Base-by-base conservation (phyloP, 1,284 basidiomycete species). In the Malassezia pachydermatis region DNA sequence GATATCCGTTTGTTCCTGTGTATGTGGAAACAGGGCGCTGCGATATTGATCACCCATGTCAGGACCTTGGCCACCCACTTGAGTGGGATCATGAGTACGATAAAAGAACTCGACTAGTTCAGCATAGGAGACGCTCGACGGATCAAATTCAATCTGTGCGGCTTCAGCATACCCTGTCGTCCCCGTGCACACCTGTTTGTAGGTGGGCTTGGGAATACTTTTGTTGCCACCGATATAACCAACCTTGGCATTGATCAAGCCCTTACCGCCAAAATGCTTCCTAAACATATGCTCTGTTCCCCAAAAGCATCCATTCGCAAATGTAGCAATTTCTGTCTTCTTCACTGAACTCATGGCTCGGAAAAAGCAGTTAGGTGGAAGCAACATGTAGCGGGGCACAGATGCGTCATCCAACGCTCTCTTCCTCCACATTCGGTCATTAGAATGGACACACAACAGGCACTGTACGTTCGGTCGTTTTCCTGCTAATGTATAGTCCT, bases 51-150 rank as follows among this genome's bases (percentile, higher is more conserved):
- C 65, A 16, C 73, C 72, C 17, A 61, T 53, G 51, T 74, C 73
- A 27, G 62, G 62, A 23, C 73, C 73, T 57, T 74, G 73, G 30
- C 57, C 55, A 49, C 73, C 66, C 36, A 65, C 46, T 48, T 68
- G 86, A 20, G 88, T 94, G 2, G 92, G 88, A 65, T 96, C 89
- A 70, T 98, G 92, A 0, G 86, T 90, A 38, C 90, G 80, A 54
- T 72, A 67, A 54, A 62, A 63, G 50, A 65, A 66, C 52, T 72
- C 83, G 37, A 89, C 84, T 38, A 94, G 79, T 68, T 89, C 83
- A 17, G 76, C 84, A 60, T 90, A 94, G 20, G 77, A 77, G 14
- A 92, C 81, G 30, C 83, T 75, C 27, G 74, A 33, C 59, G 59
- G 49, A 5, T 20, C 13, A 30, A 30, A 17, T 63, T 84, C 81